These are phyloP conservation scores for Cercospora beticola DNA, from an alignment of 2,329 filamentous ascomycete species.

Conservation along the genomic window DNA sequence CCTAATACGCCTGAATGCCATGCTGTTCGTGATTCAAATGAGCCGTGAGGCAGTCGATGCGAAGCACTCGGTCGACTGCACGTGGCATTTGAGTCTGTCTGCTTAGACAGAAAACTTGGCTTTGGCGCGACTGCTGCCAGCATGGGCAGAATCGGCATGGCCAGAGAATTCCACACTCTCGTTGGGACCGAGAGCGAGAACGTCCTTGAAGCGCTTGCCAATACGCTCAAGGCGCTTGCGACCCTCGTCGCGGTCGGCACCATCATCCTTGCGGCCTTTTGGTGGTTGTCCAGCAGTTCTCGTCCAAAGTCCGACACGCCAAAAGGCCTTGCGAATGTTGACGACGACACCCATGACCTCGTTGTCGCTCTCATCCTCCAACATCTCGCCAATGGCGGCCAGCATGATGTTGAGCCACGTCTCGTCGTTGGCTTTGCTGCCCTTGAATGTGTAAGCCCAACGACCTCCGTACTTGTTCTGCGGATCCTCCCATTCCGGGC, in stretches of 20 bases:
- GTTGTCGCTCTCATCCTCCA: conserved; percentile 90
- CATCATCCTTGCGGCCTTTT: conserved; percentile 63
- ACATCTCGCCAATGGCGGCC: conserved; percentile 92
- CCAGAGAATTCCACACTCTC: conserved; percentile 93
- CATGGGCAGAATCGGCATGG: conserved; percentile 89
- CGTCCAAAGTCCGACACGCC: conserved; percentile 96
- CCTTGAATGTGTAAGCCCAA: conserved; percentile 98
- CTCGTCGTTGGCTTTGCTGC: conserved; percentile 91
- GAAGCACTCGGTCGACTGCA: conserved; percentile 6
- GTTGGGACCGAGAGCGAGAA: conserved; percentile 72
- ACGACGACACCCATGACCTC: conserved; percentile 99
- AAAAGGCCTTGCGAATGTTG: conserved; percentile 98
- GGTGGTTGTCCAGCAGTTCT: conserved; percentile 79
- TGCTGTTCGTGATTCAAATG: conserved; percentile 21
- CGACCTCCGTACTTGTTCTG: conserved; percentile 99
- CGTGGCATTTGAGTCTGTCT: conserved; percentile 1
- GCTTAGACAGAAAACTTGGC: conserved; percentile 81
- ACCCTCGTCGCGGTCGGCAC: conserved; percentile 64
- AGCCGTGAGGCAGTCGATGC: conserved; percentile 9
- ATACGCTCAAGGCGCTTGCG: conserved; percentile 81
- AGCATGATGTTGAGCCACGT: conserved; percentile 99
- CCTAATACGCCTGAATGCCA: conserved; percentile 25
- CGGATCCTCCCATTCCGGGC: conserved; percentile 96
- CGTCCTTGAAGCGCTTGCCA: conserved; percentile 87
- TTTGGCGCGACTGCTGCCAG: conserved; percentile 92